These are phyloP conservation scores for Skeletonema marinoi DNA, from an alignment of 108 stramenopile species.

Conservation along the genomic window DNA sequence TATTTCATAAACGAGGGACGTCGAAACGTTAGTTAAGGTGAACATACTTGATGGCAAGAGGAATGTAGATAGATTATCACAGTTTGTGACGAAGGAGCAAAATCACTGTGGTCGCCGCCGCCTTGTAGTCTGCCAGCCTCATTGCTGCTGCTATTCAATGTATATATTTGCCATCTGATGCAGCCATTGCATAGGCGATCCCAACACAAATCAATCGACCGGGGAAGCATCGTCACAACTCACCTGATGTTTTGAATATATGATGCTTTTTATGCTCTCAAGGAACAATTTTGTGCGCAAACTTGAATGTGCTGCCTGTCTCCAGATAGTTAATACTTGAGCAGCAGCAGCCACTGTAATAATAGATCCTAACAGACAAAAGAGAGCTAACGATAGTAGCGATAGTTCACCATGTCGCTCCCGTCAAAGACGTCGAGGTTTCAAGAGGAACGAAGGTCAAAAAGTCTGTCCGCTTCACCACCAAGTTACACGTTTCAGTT, in stretches of 20 bases:
- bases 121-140: too few relatives aligned
- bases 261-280: too few relatives aligned
- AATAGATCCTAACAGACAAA: background rate
- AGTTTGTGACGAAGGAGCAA: too few relatives aligned
- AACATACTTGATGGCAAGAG: background rate
- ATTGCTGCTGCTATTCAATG: too few relatives aligned
- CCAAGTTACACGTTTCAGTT: too few relatives aligned
- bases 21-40: background rate
- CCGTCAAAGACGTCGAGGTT: too few relatives aligned
- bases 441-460: too few relatives aligned
- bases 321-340: background rate
- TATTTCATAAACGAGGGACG: background rate
- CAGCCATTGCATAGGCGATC: background rate
- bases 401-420: too few relatives aligned
- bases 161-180: background rate
- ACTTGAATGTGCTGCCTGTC: background rate
- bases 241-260: background rate
- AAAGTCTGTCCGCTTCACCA: too few relatives aligned
- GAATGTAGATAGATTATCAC: background rate
- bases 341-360: background rate
- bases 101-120: too few relatives aligned
- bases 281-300: background rate
- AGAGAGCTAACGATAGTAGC: background rate
- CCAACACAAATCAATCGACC: background rate
- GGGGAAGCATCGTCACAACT: background rate